Percentiles rank a stretch among this genome's conserved stretches.
These are phyloP conservation scores for Myriosclerotinia scirpicola DNA, from an alignment of 2,329 filamentous ascomycete genomes.

Conservation along the genomic window DNA sequence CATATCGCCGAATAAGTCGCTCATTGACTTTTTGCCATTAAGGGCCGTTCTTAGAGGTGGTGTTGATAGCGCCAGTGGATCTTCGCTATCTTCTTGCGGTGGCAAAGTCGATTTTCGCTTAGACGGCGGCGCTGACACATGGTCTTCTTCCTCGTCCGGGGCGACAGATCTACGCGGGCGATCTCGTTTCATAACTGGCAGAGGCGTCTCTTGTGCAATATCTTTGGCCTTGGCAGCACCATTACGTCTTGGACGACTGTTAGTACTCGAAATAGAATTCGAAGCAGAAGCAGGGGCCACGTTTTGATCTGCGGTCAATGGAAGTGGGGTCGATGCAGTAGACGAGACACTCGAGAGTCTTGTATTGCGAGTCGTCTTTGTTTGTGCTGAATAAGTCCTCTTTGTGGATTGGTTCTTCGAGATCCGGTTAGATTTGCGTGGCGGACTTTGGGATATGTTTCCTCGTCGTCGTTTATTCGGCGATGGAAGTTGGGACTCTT, in stretches of 20 bases:
- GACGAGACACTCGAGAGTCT: conserved; percentile 8
- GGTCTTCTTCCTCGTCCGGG: conserved; percentile 2
- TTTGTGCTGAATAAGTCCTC: background rate
- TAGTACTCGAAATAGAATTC: background rate
- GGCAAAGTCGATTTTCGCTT: conserved; percentile 29
- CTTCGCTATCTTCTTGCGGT: conserved; percentile 31
- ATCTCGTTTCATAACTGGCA: conserved; percentile 7
- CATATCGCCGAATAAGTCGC: conserved; percentile 73
- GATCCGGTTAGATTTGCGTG: conserved; percentile 19
- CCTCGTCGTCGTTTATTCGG: background rate
- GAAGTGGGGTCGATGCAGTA: conserved; percentile 1
- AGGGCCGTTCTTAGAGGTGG: background rate
- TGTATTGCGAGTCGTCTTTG: background rate
- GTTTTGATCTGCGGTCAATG: conserved; percentile 5
- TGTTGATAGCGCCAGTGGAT: conserved; percentile 31
- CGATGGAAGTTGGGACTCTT: background rate
- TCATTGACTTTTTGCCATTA: conserved; percentile 4
- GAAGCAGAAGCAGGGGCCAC: background rate
- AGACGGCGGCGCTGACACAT: conserved; percentile 26
- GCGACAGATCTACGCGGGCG: background rate
- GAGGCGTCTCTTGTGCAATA: background rate
- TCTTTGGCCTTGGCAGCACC: background rate
- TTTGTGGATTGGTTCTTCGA: conserved; percentile 6
- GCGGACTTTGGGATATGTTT: background rate
- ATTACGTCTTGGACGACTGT: background rate